A percentile compares a stretch with the other conserved stretches of the same genome.
phyloP scores from a whole-genome alignment of 2,329 filamentous ascomycete genomes.

The Colletotrichum destructivum region DNA sequence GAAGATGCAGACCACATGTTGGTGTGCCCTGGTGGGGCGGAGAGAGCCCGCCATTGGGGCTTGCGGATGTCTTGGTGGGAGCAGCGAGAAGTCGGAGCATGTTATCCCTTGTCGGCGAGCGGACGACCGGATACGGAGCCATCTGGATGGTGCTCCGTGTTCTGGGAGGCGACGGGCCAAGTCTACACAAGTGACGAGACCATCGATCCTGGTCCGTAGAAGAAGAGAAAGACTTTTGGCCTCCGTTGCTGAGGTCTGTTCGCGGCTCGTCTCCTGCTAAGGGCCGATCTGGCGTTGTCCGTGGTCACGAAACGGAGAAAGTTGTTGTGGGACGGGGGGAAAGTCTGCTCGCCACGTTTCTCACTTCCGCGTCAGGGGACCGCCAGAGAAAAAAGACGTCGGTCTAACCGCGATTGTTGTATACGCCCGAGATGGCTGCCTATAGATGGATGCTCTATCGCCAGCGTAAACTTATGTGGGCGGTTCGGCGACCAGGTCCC shows the following conservation, averaged over 20 bases:
- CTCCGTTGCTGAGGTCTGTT: slow-evolving; percentile 20
- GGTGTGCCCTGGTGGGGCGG: neutral
- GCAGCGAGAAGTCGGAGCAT: neutral
- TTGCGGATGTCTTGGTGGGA: neutral
- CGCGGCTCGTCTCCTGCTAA: slow-evolving; percentile 17
- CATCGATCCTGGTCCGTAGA: slow-evolving; percentile 13
- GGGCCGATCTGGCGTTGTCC: slow-evolving; percentile 23
- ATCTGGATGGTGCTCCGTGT: neutral
- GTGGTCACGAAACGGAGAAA: slow-evolving; percentile 5
- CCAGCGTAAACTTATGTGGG: neutral
- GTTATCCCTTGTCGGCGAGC: neutral
- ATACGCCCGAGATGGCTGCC: slow-evolving; percentile 5
- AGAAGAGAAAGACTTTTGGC: neutral
- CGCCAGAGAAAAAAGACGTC: neutral
- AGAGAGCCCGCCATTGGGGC: neutral
- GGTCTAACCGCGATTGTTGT: slow-evolving; percentile 17
- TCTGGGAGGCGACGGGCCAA: neutral
- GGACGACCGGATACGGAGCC: neutral
- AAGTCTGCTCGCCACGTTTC: slow-evolving; percentile 36
- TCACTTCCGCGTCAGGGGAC: neutral
- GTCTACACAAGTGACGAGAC: too few species aligned
- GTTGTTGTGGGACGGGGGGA: slow-evolving; percentile 6
- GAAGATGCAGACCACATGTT: neutral
- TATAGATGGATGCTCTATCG: neutral
- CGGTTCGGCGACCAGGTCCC: neutral